Evolutionary conservation across 2,329 filamentous ascomycete genomes (phyloP), one percentile per base, ranked within the genome.

Genomic region (Exophiala oligosperma): DNA sequence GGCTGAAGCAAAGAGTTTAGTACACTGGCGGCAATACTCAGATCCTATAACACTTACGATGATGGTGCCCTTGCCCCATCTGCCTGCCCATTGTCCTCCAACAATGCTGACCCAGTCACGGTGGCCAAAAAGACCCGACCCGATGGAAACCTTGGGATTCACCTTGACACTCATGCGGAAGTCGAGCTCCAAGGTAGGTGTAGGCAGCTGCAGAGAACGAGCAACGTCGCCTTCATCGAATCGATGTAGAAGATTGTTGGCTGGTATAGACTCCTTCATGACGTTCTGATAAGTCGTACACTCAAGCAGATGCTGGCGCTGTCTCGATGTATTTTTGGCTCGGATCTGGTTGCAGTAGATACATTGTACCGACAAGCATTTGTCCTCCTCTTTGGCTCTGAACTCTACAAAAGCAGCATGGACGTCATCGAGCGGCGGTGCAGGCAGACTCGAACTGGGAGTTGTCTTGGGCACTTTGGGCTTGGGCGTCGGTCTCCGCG

Each of bases 121-220:
- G 54, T 78, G 73, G n/a, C 79, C 79, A 73, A 76, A 80, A 35
- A 79, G 70, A 37, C 74, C 73, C 21, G 70, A 69, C 2, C 79
- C 79, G 14, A 81, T 73, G 1, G 72, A 68, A 17, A 81, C 76
- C 57, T 76, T 76, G 2, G 79, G 79, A 62, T 81, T 81, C 65
- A 81, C 69, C 64, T 79, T 79, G 54, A 81, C 74, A 65, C 77
- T 79, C 72, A 81, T 79, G 50, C 79, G 77, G 70, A 81, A 81
- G 64, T 81, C 79, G 47, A 81, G 72, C 60, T 80, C 78, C 29
- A 81, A 73, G 4, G 71, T 70, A 0, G 79, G 79, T 5, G 74
- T 71, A 7, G 79, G 79, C 28, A 80, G 71, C 62, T 77, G 74
- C 47, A 79, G 66, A 8, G 76, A 78, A 17, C 77, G 76, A 23